These are phyloP conservation scores for Yamadazyma diddensiae DNA, from an alignment of 1,139 yeast genomes.

Conservation along the genomic window DNA sequence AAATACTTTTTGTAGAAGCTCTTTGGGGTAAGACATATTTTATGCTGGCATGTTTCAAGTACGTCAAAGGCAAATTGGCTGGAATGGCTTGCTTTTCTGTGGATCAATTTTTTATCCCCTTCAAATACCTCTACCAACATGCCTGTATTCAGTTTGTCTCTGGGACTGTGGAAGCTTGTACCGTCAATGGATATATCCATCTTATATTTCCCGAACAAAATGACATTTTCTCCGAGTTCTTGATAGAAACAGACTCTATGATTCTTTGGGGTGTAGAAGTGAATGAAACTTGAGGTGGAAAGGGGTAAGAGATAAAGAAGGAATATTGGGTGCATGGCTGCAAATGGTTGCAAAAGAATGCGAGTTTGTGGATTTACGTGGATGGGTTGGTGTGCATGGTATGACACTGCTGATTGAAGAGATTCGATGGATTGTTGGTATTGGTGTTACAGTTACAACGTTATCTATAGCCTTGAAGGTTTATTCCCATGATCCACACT, in stretches of 20 bases:
- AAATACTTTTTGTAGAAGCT: constrained; percentile 32
- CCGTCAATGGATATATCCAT: constrained; percentile 54
- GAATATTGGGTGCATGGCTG: too few relatives aligned
- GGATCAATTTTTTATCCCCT: constrained; percentile 60
- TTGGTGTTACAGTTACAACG: too few relatives aligned
- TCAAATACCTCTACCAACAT: constrained; percentile 53
- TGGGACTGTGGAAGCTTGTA: constrained; percentile 42
- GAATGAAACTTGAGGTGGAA: too few relatives aligned
- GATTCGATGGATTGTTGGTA: too few relatives aligned
- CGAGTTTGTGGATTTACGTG: too few relatives aligned
- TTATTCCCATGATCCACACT: too few relatives aligned
- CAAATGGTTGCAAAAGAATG: too few relatives aligned
- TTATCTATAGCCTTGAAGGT: too few relatives aligned
- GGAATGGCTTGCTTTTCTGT: constrained; percentile 55
- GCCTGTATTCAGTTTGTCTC: constrained; percentile 27
- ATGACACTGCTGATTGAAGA: too few relatives aligned
- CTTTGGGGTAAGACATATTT: constrained; percentile 66
- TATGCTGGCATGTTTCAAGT: constrained; percentile 69
- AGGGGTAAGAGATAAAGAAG: too few relatives aligned
- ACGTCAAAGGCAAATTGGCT: constrained; percentile 72
- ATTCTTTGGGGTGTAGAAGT: constrained; percentile 58
- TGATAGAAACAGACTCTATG: constrained; percentile 63
- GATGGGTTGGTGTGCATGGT: too few relatives aligned
- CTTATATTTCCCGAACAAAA: constrained; percentile 57
- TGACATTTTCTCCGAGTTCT: constrained; percentile 57